Evolutionary conservation across 2,329 filamentous ascomycete genomes (phyloP), one percentile per base, ranked within the genome.

Genomic region (Cladophialophora bantiana): DNA sequence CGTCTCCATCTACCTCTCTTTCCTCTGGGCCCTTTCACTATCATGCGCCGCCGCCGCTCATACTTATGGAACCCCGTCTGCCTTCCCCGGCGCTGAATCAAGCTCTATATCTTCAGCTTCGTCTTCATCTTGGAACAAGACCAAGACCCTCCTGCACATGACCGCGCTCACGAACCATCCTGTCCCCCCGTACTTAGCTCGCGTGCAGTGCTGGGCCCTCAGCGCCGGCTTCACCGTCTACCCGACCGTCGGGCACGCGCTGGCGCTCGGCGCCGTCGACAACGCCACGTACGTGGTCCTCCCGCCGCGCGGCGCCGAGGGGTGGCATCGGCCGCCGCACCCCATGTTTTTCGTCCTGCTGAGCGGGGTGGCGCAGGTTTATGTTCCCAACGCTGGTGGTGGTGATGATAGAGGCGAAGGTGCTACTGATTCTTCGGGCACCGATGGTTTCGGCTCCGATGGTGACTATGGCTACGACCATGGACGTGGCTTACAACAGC

Each of bases 281-380:
- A 70, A 70, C 38, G 48, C 59, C 15, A 70, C 68, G 7, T 65
- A 67, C 38, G 68, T 70, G 20, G 63, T 62, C 2, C 67, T 70
- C 7, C 68, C 68, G 12, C 68, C 66, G 6, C 38, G 55, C 4
- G 65, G 66, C 42, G 57, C 10, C 10, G 68, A 70, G 34, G 66
- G 66, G 3, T 67, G 67, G 59, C 68, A 70, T 57, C 60, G 67
- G 12, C 66, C 68, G 6, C 68, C 68, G 1, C 53, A 62, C 42
- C 31, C 38, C n/a, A 70, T 70, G 68, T 68, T 45, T 31, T 55
- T 63, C 31, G 54, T 63, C 7, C 52, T 57, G 10, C 13, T 48
- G 12, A 20, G 50, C 7, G 61, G 61, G 15, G 10, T 63, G 31
- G 45, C 50, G 18, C 52, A 36, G n/a, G 60, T 48, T 4, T 56